These are phyloP conservation scores for Backusella mclennaniae DNA, from an alignment of 192 early-diverging fungal species.

Conservation along the genomic window DNA sequence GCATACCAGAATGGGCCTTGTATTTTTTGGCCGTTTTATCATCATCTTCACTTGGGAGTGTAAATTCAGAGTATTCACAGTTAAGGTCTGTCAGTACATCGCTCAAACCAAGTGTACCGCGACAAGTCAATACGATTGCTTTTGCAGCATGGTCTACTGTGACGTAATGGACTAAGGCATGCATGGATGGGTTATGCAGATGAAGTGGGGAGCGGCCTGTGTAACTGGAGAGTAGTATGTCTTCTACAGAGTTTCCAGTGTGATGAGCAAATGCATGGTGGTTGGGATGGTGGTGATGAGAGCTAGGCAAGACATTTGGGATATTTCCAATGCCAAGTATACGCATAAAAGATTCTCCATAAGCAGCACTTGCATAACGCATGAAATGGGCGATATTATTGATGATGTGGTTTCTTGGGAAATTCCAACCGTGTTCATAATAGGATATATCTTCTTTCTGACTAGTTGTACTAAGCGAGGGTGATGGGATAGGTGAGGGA, in stretches of 20 bases:
- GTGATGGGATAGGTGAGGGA: background rate
- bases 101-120: conserved; percentile 83
- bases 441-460: conserved; percentile 15
- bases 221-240: conserved; percentile 70
- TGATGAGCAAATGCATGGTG: conserved; percentile 72
- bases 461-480: background rate
- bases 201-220: conserved; percentile 43
- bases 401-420: conserved; percentile 54
- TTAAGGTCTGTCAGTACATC: conserved; percentile 88
- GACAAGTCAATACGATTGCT: conserved; percentile 78
- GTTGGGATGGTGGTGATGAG: conserved; percentile 22
- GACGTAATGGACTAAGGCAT: conserved; percentile 78
- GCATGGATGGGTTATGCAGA: conserved; percentile 55
- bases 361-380: conserved; percentile 66
- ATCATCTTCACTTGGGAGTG: conserved; percentile 32
- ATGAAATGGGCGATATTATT: conserved; percentile 70
- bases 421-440: conserved; percentile 46
- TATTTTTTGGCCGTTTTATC: conserved; percentile 33
- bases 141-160: conserved; percentile 79
- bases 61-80: conserved; percentile 66
- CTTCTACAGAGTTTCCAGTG: conserved; percentile 68
- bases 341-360: conserved; percentile 73
- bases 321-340: conserved; percentile 61
- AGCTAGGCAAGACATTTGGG: conserved; percentile 35
- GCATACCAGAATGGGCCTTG: conserved; percentile 85